Percentiles rank a stretch among this genome's conserved stretches.
phyloP scores from a whole-genome alignment of 176 grass and related monocot species.

The Urochloa ruziziensis region DNA sequence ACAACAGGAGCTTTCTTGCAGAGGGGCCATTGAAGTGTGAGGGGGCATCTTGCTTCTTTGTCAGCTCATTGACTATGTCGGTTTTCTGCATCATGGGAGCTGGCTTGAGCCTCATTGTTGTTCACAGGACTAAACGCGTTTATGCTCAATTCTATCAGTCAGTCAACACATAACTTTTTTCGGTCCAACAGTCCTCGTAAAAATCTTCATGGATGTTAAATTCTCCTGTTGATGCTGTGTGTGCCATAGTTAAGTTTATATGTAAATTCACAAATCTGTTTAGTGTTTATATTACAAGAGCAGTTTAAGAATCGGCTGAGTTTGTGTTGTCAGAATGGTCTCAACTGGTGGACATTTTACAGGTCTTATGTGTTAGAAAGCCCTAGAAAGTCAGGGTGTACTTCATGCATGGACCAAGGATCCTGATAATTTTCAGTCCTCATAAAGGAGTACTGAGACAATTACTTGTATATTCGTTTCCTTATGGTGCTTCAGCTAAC shows the following conservation, averaged over 20 bases:
- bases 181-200: neutral
- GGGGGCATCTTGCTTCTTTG: slow-evolving; percentile 66
- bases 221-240: slow-evolving; percentile 18
- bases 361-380: neutral
- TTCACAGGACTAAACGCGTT: slow-evolving; percentile 61
- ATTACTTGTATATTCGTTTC: slow-evolving; percentile 6
- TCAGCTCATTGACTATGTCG: slow-evolving; percentile 84
- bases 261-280: slow-evolving; percentile 27
- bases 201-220: slow-evolving; percentile 15
- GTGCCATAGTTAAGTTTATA: slow-evolving; percentile 10
- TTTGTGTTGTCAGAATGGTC: neutral
- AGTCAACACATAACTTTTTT: slow-evolving; percentile 25
- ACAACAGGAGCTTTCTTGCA: slow-evolving; percentile 19
- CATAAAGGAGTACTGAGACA: neutral
- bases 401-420: neutral
- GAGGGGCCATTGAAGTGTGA: slow-evolving; percentile 59
- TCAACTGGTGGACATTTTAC: neutral
- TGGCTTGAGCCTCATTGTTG: slow-evolving; percentile 57
- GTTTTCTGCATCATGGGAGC: slow-evolving; percentile 57
- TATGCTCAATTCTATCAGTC: slow-evolving; percentile 52
- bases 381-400: neutral
- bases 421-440: neutral
- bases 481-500: neutral
- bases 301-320: no score
- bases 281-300: slow-evolving; percentile 1